A percentile compares a stretch with the other conserved stretches of the same genome.
Evolutionary conservation across 495 filamentous ascomycete species (phyloP).

Genomic region (Baudoinia panamericana): DNA sequence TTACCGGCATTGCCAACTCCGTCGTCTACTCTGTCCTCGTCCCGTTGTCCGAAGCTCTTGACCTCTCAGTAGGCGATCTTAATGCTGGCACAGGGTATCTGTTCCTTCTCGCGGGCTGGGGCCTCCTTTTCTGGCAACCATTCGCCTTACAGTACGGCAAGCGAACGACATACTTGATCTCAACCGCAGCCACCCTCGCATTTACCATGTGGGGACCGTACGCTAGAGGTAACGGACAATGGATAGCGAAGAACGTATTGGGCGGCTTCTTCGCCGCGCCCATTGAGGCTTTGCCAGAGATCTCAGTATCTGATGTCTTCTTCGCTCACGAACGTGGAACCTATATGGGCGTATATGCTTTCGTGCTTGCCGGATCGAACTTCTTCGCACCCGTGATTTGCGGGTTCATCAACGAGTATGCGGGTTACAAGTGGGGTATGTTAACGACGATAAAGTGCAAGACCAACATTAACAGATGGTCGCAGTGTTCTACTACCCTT

Average conservation of each 20-base stretch:
- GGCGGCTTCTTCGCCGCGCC: conserved; percentile 6
- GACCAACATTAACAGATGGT: too few species aligned
- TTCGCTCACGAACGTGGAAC: conserved; percentile 16
- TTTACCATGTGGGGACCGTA: conserved; percentile 11
- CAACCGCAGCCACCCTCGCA: conserved; percentile 4
- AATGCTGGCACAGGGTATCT: conserved; percentile 14
- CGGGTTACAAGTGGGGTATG: conserved; percentile 1
- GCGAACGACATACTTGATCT: conserved; percentile 9
- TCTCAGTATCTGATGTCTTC: conserved; percentile 13
- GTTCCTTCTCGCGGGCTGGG: conserved; percentile 10
- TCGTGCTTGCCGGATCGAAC: conserved; percentile 8
- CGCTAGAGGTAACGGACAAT: conserved; percentile 9
- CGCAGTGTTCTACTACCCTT: conserved; percentile 9
- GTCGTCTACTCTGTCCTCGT: conserved; percentile 16
- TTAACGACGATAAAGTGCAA: too few species aligned
- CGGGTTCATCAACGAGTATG: conserved; percentile 16
- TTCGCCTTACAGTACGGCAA: conserved; percentile 13
- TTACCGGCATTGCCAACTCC: conserved; percentile 8
- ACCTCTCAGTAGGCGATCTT: conserved; percentile 6
- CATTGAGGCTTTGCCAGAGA: conserved; percentile 14
- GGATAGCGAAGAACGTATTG: conserved; percentile 12
- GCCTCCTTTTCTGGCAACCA: conserved; percentile 9
- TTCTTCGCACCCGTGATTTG: conserved; percentile 17
- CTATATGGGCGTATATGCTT: conserved; percentile 18
- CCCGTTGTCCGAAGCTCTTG: conserved; percentile 5